phyloP scores from a whole-genome alignment of 768 basidiomycete genomes.

The Phlebiopsis flavidoalba region DNA sequence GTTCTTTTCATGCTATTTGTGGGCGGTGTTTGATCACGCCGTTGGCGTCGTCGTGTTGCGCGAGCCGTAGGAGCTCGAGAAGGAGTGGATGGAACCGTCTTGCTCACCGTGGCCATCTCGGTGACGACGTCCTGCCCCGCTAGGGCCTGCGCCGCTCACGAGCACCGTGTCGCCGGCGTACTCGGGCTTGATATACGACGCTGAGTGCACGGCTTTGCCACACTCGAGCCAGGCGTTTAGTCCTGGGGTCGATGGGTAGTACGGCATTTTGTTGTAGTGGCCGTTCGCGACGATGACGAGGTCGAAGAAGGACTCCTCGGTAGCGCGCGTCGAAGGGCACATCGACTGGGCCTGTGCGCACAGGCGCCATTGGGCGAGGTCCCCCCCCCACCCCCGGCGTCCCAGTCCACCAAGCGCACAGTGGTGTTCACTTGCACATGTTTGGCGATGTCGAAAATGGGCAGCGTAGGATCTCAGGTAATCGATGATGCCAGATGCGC shows the following conservation, averaged over 20 bases:
- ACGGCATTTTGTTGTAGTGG: conserved; percentile 60
- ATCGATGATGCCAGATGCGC: conserved; percentile 50
- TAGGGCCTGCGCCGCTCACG: conserved; percentile 45
- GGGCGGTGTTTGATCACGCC: conserved; percentile 27
- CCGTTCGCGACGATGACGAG: conserved; percentile 71
- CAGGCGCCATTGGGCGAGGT: conserved; percentile 39
- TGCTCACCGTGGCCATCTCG: conserved; percentile 45
- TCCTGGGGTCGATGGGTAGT: conserved; percentile 57
- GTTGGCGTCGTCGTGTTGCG: conserved; percentile 12
- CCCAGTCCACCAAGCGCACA: conserved; percentile 45
- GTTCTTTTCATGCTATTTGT: too few relatives aligned
- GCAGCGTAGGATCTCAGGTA: conserved; percentile 68
- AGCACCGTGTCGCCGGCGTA: conserved; percentile 35
- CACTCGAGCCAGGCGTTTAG: conserved; percentile 50
- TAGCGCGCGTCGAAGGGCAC: conserved; percentile 11
- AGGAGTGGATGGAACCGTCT: conserved; percentile 54
- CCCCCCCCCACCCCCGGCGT: too few relatives aligned
- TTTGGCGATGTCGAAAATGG: conserved; percentile 52
- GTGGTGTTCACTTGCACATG: conserved; percentile 57
- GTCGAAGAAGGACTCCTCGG: conserved; percentile 43
- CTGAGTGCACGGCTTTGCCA: conserved; percentile 57
- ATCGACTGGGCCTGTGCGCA: conserved; percentile 23
- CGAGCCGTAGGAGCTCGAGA: conserved; percentile 26
- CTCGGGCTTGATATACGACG: conserved; percentile 50
- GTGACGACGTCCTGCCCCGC: conserved; percentile 61